Evolutionary conservation across 176 grass and related monocot genomes (phyloP).

Genomic region (Tillandsia leiboldiana): DNA sequence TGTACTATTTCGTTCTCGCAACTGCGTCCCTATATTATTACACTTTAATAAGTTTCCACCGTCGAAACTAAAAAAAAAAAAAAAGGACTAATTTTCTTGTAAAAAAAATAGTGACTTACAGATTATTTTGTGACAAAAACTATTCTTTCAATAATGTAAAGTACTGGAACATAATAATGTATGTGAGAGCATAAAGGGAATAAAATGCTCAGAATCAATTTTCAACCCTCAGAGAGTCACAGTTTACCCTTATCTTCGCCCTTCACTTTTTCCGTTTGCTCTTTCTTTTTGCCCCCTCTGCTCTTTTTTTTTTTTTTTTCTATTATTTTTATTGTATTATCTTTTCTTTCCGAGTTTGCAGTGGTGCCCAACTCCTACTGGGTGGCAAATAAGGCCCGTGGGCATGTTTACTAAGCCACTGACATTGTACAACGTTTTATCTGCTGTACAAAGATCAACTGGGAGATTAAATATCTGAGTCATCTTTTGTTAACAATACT

Average conservation of each 20-base stretch:
- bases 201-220: no score
- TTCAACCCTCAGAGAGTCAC: neutral
- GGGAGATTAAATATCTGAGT: neutral
- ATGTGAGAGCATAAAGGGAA: no score
- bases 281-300: neutral
- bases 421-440: neutral
- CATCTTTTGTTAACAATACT: neutral
- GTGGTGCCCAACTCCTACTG: neutral
- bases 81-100: no score
- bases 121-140: no score
- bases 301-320: neutral
- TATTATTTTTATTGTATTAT: neutral
- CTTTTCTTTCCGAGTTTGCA: neutral
- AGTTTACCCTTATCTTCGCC: slow-evolving; percentile 19
- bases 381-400: neutral
- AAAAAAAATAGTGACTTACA: no score
- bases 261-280: neutral
- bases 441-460: neutral
- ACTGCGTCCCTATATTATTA: no score
- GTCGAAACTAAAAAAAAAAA: no score
- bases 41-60: no score
- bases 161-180: no score
- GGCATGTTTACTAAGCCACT: neutral
- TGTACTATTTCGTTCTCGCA: no score
- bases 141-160: no score